A percentile compares a stretch with the other conserved stretches of the same genome.
Evolutionary conservation across 306 rosid species (phyloP).

Genomic region (Quercus ilex): DNA sequence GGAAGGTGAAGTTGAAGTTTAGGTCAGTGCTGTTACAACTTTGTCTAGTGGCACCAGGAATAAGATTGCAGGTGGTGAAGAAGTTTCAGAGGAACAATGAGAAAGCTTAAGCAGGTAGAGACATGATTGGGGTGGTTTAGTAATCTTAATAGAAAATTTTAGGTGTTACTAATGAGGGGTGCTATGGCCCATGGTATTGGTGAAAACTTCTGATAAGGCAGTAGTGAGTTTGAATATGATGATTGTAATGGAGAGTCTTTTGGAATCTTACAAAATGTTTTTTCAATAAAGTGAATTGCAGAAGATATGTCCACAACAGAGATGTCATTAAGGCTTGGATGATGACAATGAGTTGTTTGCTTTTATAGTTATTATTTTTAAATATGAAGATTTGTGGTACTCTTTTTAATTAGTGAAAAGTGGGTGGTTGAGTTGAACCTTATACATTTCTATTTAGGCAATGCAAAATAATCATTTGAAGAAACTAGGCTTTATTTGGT

Average conservation of each 20-base stretch:
- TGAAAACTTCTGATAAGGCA: neutral
- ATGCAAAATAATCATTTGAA: neutral
- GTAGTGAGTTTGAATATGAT: neutral
- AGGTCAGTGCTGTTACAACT: no score
- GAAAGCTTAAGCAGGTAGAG: neutral
- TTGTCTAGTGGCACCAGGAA: no score
- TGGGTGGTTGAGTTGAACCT: neutral
- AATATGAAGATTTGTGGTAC: neutral
- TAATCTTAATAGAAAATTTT: neutral
- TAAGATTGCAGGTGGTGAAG: neutral
- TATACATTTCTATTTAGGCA: neutral
- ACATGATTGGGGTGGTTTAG: neutral
- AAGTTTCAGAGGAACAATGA: neutral
- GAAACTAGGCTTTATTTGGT: neutral
- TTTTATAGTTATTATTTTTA: neutral
- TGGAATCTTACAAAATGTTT: neutral
- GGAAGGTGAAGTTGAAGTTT: neutral
- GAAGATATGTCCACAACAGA: neutral
- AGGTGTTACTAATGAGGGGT: no score
- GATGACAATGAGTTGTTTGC: neutral
- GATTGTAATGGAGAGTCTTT: neutral
- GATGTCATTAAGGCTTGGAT: neutral
- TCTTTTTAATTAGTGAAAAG: neutral
- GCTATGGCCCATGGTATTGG: no score
- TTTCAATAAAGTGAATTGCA: neutral